Percentiles rank a stretch among this genome's conserved stretches.
phyloP scores from a whole-genome alignment of 1,139 yeast genomes.

The Scheffersomyces quercinus region DNA sequence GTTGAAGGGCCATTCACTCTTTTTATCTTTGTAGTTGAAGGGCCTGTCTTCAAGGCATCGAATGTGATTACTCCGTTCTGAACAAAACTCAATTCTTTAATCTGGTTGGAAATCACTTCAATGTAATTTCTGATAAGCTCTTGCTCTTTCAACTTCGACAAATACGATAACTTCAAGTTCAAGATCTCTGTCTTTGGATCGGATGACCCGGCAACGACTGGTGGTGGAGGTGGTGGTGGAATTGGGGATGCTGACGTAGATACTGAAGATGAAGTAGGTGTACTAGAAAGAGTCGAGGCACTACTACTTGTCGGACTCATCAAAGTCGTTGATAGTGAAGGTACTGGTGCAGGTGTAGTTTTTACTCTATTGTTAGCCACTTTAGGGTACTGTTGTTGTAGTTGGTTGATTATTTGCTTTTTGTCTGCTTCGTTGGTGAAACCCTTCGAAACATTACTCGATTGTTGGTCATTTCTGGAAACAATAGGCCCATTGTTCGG shows the following conservation, averaged over 20 bases:
- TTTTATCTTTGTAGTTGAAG: constrained; percentile 6
- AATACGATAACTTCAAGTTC: constrained; percentile 33
- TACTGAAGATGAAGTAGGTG: background rate
- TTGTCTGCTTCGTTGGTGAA: background rate
- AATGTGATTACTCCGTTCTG: constrained; percentile 49
- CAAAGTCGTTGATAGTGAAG: background rate
- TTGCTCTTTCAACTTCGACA: constrained; percentile 45
- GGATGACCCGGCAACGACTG: constrained; percentile 10
- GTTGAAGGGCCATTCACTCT: constrained; percentile 1
- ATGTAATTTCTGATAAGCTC: constrained; percentile 46
- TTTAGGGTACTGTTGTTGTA: constrained; percentile 6
- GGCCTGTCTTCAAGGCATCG: constrained; percentile 35
- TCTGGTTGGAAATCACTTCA: constrained; percentile 46
- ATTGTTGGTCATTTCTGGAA: too few relatives aligned
- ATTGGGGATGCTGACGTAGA: constrained; percentile 1
- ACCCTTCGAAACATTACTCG: background rate
- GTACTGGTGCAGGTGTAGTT: background rate
- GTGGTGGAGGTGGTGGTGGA: constrained; percentile 12
- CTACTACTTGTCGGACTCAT: background rate
- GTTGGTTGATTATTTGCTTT: constrained; percentile 4
- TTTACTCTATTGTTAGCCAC: background rate
- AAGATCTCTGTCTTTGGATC: constrained; percentile 19
- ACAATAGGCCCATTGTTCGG: too few relatives aligned
- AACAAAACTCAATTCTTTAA: constrained; percentile 46
- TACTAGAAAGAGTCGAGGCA: background rate